Evolutionary conservation across 192 early-diverging fungal species (phyloP).

Genomic region (Umbelopsis isabellina): DNA sequence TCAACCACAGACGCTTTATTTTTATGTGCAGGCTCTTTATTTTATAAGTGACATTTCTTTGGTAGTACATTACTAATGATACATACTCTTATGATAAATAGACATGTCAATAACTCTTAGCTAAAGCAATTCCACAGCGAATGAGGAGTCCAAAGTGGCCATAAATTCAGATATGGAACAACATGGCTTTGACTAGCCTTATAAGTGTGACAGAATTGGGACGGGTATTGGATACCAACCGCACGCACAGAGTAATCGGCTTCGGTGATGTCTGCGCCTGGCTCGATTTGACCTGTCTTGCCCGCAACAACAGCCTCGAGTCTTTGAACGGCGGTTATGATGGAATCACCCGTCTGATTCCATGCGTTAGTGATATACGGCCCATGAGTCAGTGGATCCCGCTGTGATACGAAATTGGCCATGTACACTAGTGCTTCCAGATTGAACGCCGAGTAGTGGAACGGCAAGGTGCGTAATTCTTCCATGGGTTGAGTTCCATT

Average conservation of each 20-base stretch:
- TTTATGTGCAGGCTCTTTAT: too few species aligned
- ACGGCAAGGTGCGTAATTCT: background rate
- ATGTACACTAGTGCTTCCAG: background rate
- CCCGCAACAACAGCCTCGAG: background rate
- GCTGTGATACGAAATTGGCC: constrained; percentile 18
- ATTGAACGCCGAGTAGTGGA: constrained; percentile 13
- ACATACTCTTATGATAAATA: background rate
- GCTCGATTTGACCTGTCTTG: constrained; percentile 1
- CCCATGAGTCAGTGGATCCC: constrained; percentile 1
- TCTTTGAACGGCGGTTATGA: constrained; percentile 4
- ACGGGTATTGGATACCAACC: constrained; percentile 1
- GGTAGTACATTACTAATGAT: too few species aligned
- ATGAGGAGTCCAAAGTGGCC: constrained; percentile 20
- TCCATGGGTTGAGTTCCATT: constrained; percentile 9
- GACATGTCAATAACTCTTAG: background rate
- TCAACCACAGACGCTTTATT: too few species aligned
- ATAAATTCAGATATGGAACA: constrained; percentile 6
- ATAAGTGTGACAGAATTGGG: background rate
- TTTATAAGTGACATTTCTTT: too few species aligned
- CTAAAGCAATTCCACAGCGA: constrained; percentile 5
- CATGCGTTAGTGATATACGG: constrained; percentile 18
- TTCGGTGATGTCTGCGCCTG: background rate
- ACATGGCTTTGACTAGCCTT: background rate
- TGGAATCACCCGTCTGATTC: constrained; percentile 12
- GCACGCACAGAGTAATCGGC: background rate